Conservation (phyloP, 1,139 yeast genomes). For the Yamadazyma dushanensis region DNA sequence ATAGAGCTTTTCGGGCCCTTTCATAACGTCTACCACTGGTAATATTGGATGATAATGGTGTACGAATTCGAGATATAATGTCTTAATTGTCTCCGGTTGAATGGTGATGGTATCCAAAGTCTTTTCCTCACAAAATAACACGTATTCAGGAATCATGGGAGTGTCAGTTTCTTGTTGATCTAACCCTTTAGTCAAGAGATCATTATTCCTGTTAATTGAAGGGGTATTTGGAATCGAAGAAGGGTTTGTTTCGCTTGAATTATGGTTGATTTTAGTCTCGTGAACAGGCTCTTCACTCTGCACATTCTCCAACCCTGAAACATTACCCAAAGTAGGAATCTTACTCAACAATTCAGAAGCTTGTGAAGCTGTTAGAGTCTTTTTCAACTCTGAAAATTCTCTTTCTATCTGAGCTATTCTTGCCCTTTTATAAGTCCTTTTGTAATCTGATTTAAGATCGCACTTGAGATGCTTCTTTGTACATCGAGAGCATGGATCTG, state of each 20-base stretch:
- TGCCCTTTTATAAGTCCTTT: constrained; percentile 86
- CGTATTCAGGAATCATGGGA: constrained; percentile 36
- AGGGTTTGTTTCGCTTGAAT: constrained; percentile 17
- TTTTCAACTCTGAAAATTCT: constrained; percentile 69
- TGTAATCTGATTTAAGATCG: constrained; percentile 74
- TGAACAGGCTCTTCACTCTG: too few relatives aligned
- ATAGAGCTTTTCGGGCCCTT: constrained; percentile 81
- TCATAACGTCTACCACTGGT: constrained; percentile 80
- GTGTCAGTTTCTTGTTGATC: constrained; percentile 5
- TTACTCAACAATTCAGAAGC: constrained; percentile 45
- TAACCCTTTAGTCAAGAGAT: constrained; percentile 4
- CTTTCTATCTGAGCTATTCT: constrained; percentile 80
- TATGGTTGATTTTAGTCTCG: constrained; percentile 6
- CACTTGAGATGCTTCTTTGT: constrained; percentile 67
- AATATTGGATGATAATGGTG: constrained; percentile 75
- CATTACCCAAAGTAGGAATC: constrained; percentile 25
- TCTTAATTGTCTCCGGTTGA: constrained; percentile 57
- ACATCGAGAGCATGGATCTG: constrained; percentile 85
- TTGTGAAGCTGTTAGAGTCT: constrained; percentile 52
- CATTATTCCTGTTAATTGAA: constrained; percentile 22
- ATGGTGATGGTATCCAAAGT: constrained; percentile 66
- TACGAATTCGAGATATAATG: constrained; percentile 71
- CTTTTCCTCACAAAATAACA: constrained; percentile 60
- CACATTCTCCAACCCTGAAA: neutral
- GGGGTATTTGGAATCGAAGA: constrained; percentile 36